A percentile compares a stretch with the other conserved stretches of the same genome.
These are phyloP conservation scores for Aureoboletus auriporus DNA, from an alignment of 768 basidiomycete species.

Conservation along the genomic window DNA sequence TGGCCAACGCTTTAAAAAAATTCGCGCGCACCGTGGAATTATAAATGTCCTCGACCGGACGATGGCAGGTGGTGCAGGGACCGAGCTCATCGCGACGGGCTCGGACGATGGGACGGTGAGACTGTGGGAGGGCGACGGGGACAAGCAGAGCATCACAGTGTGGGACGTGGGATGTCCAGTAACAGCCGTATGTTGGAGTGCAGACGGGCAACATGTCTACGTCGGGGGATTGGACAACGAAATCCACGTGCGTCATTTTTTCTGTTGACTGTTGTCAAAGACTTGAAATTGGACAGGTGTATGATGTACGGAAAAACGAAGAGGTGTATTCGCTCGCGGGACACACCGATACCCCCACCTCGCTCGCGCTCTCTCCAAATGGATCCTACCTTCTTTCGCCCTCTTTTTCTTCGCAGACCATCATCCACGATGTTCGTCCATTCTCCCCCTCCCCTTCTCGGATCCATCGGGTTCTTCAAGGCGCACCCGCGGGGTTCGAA, in stretches of 20 bases:
- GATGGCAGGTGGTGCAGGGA: conserved; percentile 76
- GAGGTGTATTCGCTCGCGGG: conserved; percentile 78
- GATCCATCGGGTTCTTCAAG: conserved; percentile 72
- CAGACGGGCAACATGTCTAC: conserved; percentile 85
- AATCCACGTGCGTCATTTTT: conserved; percentile 68
- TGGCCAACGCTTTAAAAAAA: conserved; percentile 75
- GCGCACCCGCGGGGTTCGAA: conserved; percentile 94
- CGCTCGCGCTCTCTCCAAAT: conserved; percentile 87
- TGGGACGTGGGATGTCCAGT: conserved; percentile 88
- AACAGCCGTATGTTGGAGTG: conserved; percentile 89
- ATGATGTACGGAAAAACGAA: conserved; percentile 83
- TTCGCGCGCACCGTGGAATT: conserved; percentile 87
- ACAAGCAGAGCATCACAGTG: conserved; percentile 70
- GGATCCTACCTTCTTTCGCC: conserved; percentile 87
- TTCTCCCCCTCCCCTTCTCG: conserved; percentile 85
- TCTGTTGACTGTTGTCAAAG: too few species aligned
- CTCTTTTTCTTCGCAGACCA: conserved; percentile 81
- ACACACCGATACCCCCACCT: conserved; percentile 91
- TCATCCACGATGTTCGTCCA: conserved; percentile 91
- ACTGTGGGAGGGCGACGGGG: conserved; percentile 84
- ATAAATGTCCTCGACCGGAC: conserved; percentile 89
- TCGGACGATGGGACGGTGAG: conserved; percentile 91
- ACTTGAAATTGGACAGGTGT: conserved; percentile 49
- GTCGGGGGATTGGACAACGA: conserved; percentile 95
- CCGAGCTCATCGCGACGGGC: conserved; percentile 82